Evolutionary conservation across 345 rosid genomes (phyloP).

Genomic region (Ailanthus altissimus): DNA sequence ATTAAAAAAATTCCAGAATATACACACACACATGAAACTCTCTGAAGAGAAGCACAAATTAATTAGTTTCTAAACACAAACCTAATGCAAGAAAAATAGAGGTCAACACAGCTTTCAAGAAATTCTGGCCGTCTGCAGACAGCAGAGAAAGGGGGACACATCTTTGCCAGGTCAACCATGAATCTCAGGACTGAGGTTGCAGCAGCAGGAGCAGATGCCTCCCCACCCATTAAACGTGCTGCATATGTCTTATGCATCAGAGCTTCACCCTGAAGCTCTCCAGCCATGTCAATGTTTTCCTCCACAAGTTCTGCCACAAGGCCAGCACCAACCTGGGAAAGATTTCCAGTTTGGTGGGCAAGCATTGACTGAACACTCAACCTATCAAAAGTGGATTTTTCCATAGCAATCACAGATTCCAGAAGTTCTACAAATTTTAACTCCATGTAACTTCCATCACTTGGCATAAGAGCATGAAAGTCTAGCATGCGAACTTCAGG

Average conservation of each 20-base stretch:
- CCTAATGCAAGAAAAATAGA: conserved; percentile 97
- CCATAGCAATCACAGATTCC: conserved; percentile 94
- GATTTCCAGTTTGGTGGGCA: conserved; percentile 89
- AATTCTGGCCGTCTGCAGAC: conserved; percentile 90
- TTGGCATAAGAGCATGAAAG: conserved; percentile 96
- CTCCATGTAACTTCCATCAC: conserved; percentile 75
- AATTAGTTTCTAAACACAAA: conserved; percentile 42
- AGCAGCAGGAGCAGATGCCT: conserved; percentile 99
- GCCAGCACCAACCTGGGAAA: conserved; percentile 84
- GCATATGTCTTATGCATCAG: conserved; percentile 99
- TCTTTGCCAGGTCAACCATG: conserved; percentile 99
- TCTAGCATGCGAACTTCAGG: conserved; percentile 99
- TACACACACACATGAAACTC: not conserved
- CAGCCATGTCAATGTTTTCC: conserved; percentile 86
- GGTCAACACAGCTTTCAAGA: conserved; percentile 90
- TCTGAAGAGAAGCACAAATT: conserved; percentile 15
- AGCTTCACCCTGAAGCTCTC: conserved; percentile 99
- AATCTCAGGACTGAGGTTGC: conserved; percentile 94
- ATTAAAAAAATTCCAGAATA: conserved; percentile 13
- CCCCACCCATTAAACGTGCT: conserved; percentile 97
- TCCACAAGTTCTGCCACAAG: conserved; percentile 94
- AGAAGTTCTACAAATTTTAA: conserved; percentile 88
- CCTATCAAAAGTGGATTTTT: conserved; percentile 93
- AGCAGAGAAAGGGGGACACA: conserved; percentile 93
- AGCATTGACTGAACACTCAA: conserved; percentile 80